Percentiles rank a stretch among this genome's conserved stretches.
These are phyloP conservation scores for Carex cristatella DNA, from an alignment of 176 grass and related monocot genomes.

Conservation along the genomic window DNA sequence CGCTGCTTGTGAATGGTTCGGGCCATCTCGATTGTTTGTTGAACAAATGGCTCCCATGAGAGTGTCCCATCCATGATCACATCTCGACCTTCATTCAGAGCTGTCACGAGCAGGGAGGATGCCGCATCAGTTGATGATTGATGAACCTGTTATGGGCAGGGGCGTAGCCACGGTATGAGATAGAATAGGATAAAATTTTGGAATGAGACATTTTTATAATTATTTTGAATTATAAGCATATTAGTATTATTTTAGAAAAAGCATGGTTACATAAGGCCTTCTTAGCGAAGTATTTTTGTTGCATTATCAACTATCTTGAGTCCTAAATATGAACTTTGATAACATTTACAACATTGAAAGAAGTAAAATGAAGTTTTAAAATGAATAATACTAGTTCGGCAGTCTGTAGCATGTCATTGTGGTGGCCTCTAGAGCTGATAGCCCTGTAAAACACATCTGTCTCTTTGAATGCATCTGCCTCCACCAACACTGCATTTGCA, in stretches of 20 bases:
- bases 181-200: too few relatives aligned
- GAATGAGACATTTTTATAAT: too few relatives aligned
- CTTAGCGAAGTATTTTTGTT: not conserved
- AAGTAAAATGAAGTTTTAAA: not conserved
- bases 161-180: too few relatives aligned
- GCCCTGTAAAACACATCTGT: constrained; percentile 77
- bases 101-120: constrained; percentile 93
- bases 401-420: constrained; percentile 81
- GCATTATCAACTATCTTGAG: not conserved
- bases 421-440: constrained; percentile 80
- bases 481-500: constrained; percentile 72
- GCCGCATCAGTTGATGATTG: constrained; percentile 86
- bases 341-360: not conserved
- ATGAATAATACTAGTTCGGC: constrained; percentile 63
- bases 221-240: too few relatives aligned
- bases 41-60: constrained; percentile 91
- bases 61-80: constrained; percentile 97
- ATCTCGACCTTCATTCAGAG: constrained; percentile 88
- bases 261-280: not conserved
- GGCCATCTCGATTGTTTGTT: constrained; percentile 81
- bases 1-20: constrained; percentile 66
- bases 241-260: too few relatives aligned
- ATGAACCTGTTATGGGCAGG: constrained; percentile 47
- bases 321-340: not conserved
- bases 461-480: constrained; percentile 95